A percentile compares a stretch with the other conserved stretches of the same genome.
Conservation (phyloP, 2,329 filamentous ascomycete species). For the Dendryphion nanum region DNA sequence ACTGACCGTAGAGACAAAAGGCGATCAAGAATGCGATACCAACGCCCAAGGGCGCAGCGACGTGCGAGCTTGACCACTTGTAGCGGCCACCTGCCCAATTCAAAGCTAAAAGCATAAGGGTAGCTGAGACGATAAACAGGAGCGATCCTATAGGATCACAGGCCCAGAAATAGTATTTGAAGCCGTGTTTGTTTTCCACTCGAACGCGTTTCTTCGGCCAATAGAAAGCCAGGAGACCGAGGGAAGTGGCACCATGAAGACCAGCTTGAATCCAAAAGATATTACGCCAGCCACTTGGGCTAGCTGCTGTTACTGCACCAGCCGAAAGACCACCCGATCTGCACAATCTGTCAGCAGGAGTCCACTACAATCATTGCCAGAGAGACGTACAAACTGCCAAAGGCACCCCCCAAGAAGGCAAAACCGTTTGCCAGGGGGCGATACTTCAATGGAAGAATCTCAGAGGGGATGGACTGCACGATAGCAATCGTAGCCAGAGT, state of each 20-base stretch:
- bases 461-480: slow-evolving; percentile 56
- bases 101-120: slow-evolving; percentile 26
- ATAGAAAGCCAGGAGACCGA: slow-evolving; percentile 46
- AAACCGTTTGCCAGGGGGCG: slow-evolving; percentile 57
- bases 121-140: slow-evolving; percentile 23
- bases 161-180: slow-evolving; percentile 27
- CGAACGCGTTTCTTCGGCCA: slow-evolving; percentile 28
- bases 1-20: slow-evolving; percentile 28
- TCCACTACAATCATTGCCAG: too few species aligned
- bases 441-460: slow-evolving; percentile 58
- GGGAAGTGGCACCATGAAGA: slow-evolving; percentile 49
- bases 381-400: slow-evolving; percentile 53
- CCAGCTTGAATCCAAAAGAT: slow-evolving; percentile 62
- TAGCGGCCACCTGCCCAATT: slow-evolving; percentile 32
- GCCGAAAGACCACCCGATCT: slow-evolving; percentile 52
- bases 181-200: slow-evolving; percentile 23
- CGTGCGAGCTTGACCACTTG: slow-evolving; percentile 22
- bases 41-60: slow-evolving; percentile 21
- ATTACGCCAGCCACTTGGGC: slow-evolving; percentile 51
- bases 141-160: slow-evolving; percentile 29
- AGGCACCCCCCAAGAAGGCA: slow-evolving; percentile 50
- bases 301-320: slow-evolving; percentile 52
- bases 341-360: too few species aligned
- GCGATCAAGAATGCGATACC: slow-evolving; percentile 22
- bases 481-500: slow-evolving; percentile 57